Evolutionary conservation across 208 protist genomes (phyloP).

Genomic region (Leishmania guyanensis): DNA sequence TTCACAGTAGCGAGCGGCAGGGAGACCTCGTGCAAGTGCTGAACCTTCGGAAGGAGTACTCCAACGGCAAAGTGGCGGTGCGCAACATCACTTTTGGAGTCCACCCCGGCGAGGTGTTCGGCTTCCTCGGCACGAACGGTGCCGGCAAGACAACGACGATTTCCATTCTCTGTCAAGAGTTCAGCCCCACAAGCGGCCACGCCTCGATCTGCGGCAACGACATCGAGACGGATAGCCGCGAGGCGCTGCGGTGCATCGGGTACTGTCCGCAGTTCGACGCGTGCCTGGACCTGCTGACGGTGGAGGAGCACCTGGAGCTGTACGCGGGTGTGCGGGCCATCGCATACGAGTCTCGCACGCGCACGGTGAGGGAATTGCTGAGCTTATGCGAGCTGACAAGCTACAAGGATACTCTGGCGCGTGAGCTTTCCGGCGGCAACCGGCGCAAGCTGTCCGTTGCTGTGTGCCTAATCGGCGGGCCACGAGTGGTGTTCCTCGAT

Average conservation of each 20-base stretch:
- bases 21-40: slow-evolving; percentile 57
- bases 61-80: slow-evolving; percentile 69
- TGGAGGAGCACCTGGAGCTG: slow-evolving; percentile 88
- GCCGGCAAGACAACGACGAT: slow-evolving; percentile 90
- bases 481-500: slow-evolving; percentile 68
- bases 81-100: slow-evolving; percentile 76
- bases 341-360: slow-evolving; percentile 31
- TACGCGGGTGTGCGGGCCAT: slow-evolving; percentile 43
- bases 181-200: slow-evolving; percentile 61
- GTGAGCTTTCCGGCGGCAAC: slow-evolving; percentile 61
- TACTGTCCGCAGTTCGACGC: slow-evolving; percentile 97
- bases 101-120: slow-evolving; percentile 76
- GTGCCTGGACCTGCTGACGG: slow-evolving; percentile 89
- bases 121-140: slow-evolving; percentile 90
- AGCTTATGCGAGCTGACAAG: slow-evolving; percentile 37
- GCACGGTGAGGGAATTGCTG: slow-evolving; percentile 38
- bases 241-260: slow-evolving; percentile 76
- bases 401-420: slow-evolving; percentile 32
- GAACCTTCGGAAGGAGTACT: slow-evolving; percentile 68
- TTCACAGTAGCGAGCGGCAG: slow-evolving; percentile 24
- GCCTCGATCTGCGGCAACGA: slow-evolving; percentile 58
- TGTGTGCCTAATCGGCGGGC: slow-evolving; percentile 68
- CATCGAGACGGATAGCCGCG: slow-evolving; percentile 47
- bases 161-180: slow-evolving; percentile 80
- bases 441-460: slow-evolving; percentile 73